phyloP scores from a whole-genome alignment of 192 early-diverging fungal species.

The Coemansia sp. region DNA sequence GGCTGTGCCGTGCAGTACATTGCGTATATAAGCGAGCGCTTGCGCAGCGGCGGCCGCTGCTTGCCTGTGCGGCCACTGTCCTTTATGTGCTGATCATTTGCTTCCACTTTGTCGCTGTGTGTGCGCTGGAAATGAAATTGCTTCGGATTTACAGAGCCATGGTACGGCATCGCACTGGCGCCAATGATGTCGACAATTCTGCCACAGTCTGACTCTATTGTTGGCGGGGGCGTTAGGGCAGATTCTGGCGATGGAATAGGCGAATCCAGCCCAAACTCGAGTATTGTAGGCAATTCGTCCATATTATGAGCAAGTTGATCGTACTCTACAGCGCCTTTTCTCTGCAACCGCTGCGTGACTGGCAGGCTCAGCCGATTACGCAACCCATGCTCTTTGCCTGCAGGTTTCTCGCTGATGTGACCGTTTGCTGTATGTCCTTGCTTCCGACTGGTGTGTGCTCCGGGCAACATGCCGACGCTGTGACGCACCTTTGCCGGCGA shows the following conservation, averaged over 20 bases:
- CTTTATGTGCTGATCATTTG: not conserved
- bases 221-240: constrained; percentile 5
- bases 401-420: not conserved
- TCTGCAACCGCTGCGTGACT: constrained; percentile 5
- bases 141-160: not conserved
- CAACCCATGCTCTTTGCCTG: not conserved
- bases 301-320: not conserved
- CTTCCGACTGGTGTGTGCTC: not conserved
- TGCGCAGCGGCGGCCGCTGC: constrained; percentile 33
- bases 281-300: constrained; percentile 6
- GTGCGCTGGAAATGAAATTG: not conserved
- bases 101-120: not conserved
- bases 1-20: constrained; percentile 45
- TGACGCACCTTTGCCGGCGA: not conserved
- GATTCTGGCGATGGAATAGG: constrained; percentile 2
- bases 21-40: constrained; percentile 51
- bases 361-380: constrained; percentile 13
- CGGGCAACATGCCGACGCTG: constrained; percentile 7
- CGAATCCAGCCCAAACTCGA: constrained; percentile 11
- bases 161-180: not conserved
- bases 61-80: not conserved
- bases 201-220: not conserved
- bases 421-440: not conserved
- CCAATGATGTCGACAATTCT: not conserved
- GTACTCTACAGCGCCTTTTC: constrained; percentile 1